Base-by-base conservation (phyloP, 1,139 yeast genomes). In the Suhomyces terraborum region DNA sequence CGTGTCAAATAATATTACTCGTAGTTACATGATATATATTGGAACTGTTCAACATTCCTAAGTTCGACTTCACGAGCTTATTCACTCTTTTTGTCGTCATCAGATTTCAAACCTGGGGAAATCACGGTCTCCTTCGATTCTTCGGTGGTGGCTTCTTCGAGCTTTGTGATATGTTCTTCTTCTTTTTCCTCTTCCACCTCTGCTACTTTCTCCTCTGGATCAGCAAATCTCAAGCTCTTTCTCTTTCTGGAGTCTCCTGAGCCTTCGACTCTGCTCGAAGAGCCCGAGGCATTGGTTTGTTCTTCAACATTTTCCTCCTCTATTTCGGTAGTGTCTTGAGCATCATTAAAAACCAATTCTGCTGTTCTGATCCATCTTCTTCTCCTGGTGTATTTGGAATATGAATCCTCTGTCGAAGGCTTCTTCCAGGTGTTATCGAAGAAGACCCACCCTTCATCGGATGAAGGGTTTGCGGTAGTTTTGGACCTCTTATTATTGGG, bases 291-390 rank as follows among this genome's bases (percentile, higher is more conserved):
- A 8, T 28, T 24, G 17, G 23, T 22, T 13, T 12, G 41, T 42
- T 42, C 45, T 14, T 46, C 45, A 10, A 39, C 46, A 10, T 19
- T 28, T 13, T 40, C 46, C 10, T 41, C 35, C 14, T 32, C 42
- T 9, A 35, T 31, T 2, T 31, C 39, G 8, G 32, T 25, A 18
- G 44, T 18, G 21, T 31, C 39, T 4, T 42, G 32, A 14, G 31
- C 36, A 27, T 26, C 14, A 28, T 28, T 24, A 39, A 76, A 72
- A 2, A 86, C 82, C 54, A 91, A 74, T 62, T 89, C 96, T 0
- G 98, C 98, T 0, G 95, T 88, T 52, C 98, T 77, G 20, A 91
- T 79, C 98, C 98, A 93, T 59, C 98, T 75, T 66, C 98, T 79
- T 59, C 96, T 79, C 61, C 98, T 77, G 6, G 98, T 93, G 58